These are phyloP conservation scores for Hypoxylon crocopeplum DNA, from an alignment of 495 filamentous ascomycete species.

Conservation along the genomic window DNA sequence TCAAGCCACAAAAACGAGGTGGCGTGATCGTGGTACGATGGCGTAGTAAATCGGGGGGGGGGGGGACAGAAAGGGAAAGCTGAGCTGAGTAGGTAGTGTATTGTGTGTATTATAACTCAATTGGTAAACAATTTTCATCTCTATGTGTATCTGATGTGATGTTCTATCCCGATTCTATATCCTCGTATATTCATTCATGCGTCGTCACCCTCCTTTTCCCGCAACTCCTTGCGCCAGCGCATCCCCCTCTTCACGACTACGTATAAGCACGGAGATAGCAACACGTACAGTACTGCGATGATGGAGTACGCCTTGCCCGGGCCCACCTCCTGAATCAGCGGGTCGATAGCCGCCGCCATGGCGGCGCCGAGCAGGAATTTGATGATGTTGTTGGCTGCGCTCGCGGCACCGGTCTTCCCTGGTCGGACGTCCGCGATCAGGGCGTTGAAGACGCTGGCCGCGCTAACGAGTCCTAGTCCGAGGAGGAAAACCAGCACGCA, in stretches of 20 bases:
- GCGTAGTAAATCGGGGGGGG: background rate
- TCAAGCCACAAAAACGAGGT: background rate
- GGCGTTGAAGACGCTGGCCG: conserved; percentile 60
- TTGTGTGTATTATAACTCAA: too few species aligned
- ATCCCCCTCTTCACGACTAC: conserved; percentile 27
- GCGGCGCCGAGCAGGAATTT: conserved; percentile 70
- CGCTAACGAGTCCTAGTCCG: conserved; percentile 61
- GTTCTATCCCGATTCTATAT: background rate
- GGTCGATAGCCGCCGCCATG: conserved; percentile 67
- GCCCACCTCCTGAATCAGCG: conserved; percentile 67
- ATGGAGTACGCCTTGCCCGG: conserved; percentile 76
- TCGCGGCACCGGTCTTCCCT: conserved; percentile 61
- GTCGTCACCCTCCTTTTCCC: conserved; percentile 30
- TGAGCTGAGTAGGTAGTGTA: too few species aligned
- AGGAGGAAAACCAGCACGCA: conserved; percentile 66
- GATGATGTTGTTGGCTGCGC: conserved; percentile 70
- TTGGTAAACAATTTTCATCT: conserved; percentile 5
- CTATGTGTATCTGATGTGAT: conserved; percentile 18
- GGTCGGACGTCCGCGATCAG: conserved; percentile 50
- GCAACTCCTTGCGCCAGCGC: conserved; percentile 34
- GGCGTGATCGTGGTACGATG: conserved; percentile 25
- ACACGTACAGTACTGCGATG: conserved; percentile 59
- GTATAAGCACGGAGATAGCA: conserved; percentile 56
- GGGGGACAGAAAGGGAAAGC: background rate
- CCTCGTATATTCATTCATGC: background rate